Percentiles rank a stretch among this genome's conserved stretches.
Conservation (phyloP, 495 filamentous ascomycete species). For the Trichoderma reesei region DNA sequence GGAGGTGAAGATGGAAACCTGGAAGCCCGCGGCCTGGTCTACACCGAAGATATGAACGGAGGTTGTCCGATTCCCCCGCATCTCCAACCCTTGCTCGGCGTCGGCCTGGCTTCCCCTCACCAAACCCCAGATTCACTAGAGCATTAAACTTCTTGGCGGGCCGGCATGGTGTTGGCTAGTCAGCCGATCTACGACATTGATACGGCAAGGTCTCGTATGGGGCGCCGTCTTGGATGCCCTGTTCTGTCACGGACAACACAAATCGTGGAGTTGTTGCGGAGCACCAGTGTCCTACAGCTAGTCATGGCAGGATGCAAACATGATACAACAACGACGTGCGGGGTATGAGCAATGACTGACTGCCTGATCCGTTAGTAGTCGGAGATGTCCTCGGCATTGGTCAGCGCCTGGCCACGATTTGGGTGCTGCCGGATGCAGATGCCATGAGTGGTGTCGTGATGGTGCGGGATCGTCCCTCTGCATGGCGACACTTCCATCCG, state of each 20-base stretch:
- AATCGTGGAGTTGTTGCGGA: neutral
- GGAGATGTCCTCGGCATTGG: neutral
- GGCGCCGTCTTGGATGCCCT: neutral
- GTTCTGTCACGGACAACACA: neutral
- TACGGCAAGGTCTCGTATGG: neutral
- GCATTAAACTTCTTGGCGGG: neutral
- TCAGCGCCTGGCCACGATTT: neutral
- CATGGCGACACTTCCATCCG: neutral
- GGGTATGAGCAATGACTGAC: neutral
- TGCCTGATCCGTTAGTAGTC: neutral
- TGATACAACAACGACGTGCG: neutral
- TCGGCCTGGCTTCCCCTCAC: neutral
- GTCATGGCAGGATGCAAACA: neutral
- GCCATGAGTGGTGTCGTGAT: neutral
- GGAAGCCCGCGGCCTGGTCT: neutral
- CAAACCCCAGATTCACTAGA: neutral
- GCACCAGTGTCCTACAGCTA: neutral
- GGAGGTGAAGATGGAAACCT: neutral
- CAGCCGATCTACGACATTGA: neutral
- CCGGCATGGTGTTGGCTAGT: neutral
- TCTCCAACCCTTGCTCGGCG: neutral
- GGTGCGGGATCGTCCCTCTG: neutral
- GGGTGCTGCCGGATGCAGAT: neutral
- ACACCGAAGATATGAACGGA: neutral
- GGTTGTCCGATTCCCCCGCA: slow-evolving; percentile 2